Base-by-base conservation (phyloP, 768 basidiomycete species). In the Solioccasus polychromus region DNA sequence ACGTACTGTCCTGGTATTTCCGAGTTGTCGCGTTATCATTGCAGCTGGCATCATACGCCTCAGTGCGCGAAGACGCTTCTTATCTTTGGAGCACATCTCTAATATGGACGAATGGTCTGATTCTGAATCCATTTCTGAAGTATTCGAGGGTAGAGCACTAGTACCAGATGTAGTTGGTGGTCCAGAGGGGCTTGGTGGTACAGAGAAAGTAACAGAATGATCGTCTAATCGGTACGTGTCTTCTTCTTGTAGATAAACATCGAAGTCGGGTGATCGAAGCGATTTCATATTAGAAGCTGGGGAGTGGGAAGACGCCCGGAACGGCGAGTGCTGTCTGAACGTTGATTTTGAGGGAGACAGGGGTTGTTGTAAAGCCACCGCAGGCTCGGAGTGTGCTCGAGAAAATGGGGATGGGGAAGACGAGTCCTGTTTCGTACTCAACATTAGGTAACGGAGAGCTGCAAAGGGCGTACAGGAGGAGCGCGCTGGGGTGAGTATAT, bases 41-140 rank as follows among this genome's bases (percentile, higher is more conserved):
- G 71, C 72, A 10, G 68, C 69, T 4, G 83, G 83, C 67, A 81
- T 67, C 74, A 85, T 75, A 14, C 68, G 73, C 29, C 48, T 57
- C 15, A 81, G 64, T 5, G 57, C 70, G 28, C 71, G 74, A 24
- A 68, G 40, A 24, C 60, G 54, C 55, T 67, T 72, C 41, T 62
- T 63, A 25, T 71, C 67, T 49, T 53, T 59, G 22, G 56, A 50
- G 36, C 19, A 62, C 55, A 69, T 57, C 35, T 47, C 44, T 7
- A 34, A 4, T 10, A 44, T 22, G 8, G 54, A 48, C 5, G 51
- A 35, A 18, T 49, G 44, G 34, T 55, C 57, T 17, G 53, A 66
- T n/a, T 55, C 53, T 3, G 59, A 56, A 2, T 52, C 44, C 12
- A 41, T 25, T 25, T 36, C 53, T 0, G 59, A 53, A 5, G 58